Percentiles rank a stretch among this genome's conserved stretches.
Evolutionary conservation across 169 alveolate genomes (phyloP).

Genomic region (Fabrea salina): DNA sequence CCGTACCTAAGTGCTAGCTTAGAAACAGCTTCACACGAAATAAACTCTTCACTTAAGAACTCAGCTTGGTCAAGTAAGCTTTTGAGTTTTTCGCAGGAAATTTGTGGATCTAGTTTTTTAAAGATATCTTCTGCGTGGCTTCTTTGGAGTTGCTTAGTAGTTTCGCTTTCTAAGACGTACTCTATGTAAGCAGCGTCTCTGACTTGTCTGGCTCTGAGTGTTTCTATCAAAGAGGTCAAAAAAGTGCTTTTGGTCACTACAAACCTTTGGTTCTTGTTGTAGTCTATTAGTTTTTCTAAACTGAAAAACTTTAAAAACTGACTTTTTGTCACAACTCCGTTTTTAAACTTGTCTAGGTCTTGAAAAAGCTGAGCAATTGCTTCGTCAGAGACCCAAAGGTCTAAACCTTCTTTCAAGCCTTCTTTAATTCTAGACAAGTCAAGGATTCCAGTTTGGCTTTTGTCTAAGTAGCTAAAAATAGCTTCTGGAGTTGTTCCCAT

Average conservation of each 20-base stretch:
- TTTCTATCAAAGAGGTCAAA: not conserved
- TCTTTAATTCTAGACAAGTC: not conserved
- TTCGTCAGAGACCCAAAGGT: conserved; percentile 10
- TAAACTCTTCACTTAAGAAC: too few relatives aligned
- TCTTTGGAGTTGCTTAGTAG: too few relatives aligned
- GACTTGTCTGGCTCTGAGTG: not conserved
- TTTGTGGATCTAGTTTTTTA: too few relatives aligned
- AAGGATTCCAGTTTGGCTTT: not conserved
- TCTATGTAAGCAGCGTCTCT: too few relatives aligned
- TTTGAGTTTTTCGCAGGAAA: too few relatives aligned
- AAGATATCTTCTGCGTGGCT: too few relatives aligned
- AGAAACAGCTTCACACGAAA: too few relatives aligned
- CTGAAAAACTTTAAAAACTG: not conserved
- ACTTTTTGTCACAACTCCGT: conserved; percentile 15
- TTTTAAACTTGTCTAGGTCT: not conserved
- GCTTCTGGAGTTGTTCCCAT: conserved; percentile 31
- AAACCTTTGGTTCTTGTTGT: not conserved
- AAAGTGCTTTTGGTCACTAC: not conserved
- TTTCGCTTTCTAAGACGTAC: too few relatives aligned
- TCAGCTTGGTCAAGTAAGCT: too few relatives aligned
- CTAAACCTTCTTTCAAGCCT: not conserved
- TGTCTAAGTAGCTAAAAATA: conserved; percentile 8
- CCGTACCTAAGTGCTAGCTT: too few relatives aligned
- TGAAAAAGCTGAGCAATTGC: not conserved
- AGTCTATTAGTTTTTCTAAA: not conserved